Conservation (phyloP, 2,329 filamentous ascomycete species). For the Fusarium palustre region DNA sequence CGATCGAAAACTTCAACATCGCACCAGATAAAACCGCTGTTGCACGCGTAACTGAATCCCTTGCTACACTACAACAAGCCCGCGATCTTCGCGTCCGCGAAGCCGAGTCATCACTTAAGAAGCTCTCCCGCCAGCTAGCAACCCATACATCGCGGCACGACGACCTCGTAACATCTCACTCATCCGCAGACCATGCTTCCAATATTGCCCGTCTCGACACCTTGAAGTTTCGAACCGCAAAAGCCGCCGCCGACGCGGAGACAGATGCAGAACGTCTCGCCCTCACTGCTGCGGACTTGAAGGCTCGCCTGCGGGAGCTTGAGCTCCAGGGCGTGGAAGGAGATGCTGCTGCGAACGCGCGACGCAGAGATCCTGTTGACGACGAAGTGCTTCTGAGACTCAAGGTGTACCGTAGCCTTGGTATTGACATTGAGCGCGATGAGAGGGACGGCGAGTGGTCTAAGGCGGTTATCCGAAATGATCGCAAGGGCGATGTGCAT, state of each 20-base stretch:
- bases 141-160: conserved; percentile 80
- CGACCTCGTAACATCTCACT: conserved; percentile 80
- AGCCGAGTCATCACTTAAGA: conserved; percentile 74
- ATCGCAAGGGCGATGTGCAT: conserved; percentile 89
- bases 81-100: conserved; percentile 82
- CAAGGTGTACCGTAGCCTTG: conserved; percentile 90
- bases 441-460: conserved; percentile 81
- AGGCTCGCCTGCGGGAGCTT: conserved; percentile 80
- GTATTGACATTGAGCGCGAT: conserved; percentile 86
- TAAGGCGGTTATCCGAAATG: conserved; percentile 87
- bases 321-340: conserved; percentile 91
- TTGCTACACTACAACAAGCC: conserved; percentile 84
- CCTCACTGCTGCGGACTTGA: conserved; percentile 79
- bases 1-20: conserved; percentile 95
- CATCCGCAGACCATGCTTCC: conserved; percentile 81
- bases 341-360: conserved; percentile 48
- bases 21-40: conserved; percentile 86
- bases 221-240: conserved; percentile 94
- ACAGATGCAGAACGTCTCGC: conserved; percentile 95
- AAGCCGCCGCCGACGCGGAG: conserved; percentile 87
- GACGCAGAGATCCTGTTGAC: conserved; percentile 62
- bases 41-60: conserved; percentile 83
- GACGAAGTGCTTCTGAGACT: conserved; percentile 79
- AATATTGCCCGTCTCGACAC: conserved; percentile 90
- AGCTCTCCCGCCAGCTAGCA: conserved; percentile 79